Percentiles rank a stretch among this genome's conserved stretches.
Conservation (phyloP, 805 yeast species). For the Ogataea populi-albae region DNA sequence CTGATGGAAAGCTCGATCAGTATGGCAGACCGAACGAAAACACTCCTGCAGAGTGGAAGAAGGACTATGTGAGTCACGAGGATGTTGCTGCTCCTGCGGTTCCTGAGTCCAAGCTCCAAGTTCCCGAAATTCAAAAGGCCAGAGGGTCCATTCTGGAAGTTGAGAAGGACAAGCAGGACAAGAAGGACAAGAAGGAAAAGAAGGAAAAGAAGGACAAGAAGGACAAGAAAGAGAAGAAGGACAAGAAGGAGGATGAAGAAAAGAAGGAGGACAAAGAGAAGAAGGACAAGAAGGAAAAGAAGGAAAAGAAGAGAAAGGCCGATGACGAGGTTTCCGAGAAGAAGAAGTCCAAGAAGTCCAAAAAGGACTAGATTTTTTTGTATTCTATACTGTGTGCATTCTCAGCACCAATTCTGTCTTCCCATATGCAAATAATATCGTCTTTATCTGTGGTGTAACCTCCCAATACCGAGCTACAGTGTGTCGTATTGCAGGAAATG, state of each 20-base stretch:
- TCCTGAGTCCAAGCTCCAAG: slow-evolving; percentile 49
- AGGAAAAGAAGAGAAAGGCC: slow-evolving; percentile 21
- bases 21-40: slow-evolving; percentile 90
- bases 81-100: slow-evolving; percentile 59
- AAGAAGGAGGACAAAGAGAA: slow-evolving; percentile 35
- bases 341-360: slow-evolving; percentile 26
- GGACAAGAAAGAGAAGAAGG: slow-evolving; percentile 53
- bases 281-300: slow-evolving; percentile 35
- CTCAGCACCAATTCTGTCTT: too few relatives aligned
- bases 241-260: slow-evolving; percentile 60
- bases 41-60: slow-evolving; percentile 93
- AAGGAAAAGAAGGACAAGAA: slow-evolving; percentile 47
- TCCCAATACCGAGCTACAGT: too few relatives aligned
- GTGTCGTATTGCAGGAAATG: too few relatives aligned
- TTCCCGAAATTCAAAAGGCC: slow-evolving; percentile 39
- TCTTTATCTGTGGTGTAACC: too few relatives aligned
- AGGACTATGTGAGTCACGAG: slow-evolving; percentile 70
- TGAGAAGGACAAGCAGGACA: slow-evolving; percentile 31
- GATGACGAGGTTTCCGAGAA: slow-evolving; percentile 13
- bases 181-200: slow-evolving; percentile 20
- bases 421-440: too few relatives aligned
- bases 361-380: slow-evolving; percentile 16
- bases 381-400: too few relatives aligned
- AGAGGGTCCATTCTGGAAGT: slow-evolving; percentile 43
- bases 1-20: slow-evolving; percentile 95